These are phyloP conservation scores for Vigna mungo DNA, from an alignment of 306 rosid genomes.

Conservation along the genomic window DNA sequence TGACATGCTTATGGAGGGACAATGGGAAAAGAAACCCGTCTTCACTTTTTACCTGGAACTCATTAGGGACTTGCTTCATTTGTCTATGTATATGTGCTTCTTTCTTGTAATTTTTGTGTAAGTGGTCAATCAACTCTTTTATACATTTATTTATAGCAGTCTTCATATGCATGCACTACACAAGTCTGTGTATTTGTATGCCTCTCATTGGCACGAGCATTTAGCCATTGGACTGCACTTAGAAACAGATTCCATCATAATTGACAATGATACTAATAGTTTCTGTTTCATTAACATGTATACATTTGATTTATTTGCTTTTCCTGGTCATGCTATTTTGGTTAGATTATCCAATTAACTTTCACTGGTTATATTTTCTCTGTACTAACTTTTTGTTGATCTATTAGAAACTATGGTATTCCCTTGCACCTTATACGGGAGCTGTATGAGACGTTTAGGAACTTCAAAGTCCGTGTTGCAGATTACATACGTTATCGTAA, in stretches of 20 bases:
- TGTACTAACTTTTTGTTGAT: slow-evolving; percentile 40
- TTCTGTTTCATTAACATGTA: slow-evolving; percentile 15
- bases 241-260: slow-evolving; percentile 15
- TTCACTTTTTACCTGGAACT: slow-evolving; percentile 97
- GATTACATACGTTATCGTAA: slow-evolving; percentile 93
- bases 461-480: slow-evolving; percentile 85
- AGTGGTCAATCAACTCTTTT: slow-evolving; percentile 52
- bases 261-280: slow-evolving; percentile 18
- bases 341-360: slow-evolving; percentile 28
- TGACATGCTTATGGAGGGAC: slow-evolving; percentile 98
- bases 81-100: slow-evolving; percentile 96
- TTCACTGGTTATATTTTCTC: slow-evolving; percentile 24
- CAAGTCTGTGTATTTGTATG: slow-evolving; percentile 8
- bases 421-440: slow-evolving; percentile 98
- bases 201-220: background rate
- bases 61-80: slow-evolving; percentile 92
- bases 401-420: slow-evolving; percentile 83
- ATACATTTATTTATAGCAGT: slow-evolving; percentile 29
- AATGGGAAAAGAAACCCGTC: slow-evolving; percentile 97
- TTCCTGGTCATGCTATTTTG: slow-evolving; percentile 17
- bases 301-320: slow-evolving; percentile 19
- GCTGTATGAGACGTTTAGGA: slow-evolving; percentile 98
- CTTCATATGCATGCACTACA: slow-evolving; percentile 1
- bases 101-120: slow-evolving; percentile 93
- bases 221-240: slow-evolving; percentile 20